A percentile compares a stretch with the other conserved stretches of the same genome.
Evolutionary conservation across 2,329 filamentous ascomycete species (phyloP).

Genomic region (Alternaria sp.): DNA sequence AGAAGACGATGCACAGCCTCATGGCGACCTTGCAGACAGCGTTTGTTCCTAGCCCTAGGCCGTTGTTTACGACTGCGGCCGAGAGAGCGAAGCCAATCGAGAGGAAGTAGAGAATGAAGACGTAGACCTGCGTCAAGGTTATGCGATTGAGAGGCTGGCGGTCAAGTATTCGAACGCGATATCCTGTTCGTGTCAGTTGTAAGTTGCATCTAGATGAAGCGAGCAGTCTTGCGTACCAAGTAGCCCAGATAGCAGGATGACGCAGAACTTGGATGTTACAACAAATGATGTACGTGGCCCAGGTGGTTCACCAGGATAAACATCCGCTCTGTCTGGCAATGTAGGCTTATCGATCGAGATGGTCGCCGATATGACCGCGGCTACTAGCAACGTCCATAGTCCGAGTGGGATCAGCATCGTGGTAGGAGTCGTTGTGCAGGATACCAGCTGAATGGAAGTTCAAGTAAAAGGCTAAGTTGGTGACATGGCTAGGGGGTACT

Average conservation of each 20-base stretch:
- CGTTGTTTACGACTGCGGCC: slow-evolving; percentile 42
- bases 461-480: neutral
- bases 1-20: slow-evolving; percentile 47
- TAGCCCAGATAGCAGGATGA: slow-evolving; percentile 1
- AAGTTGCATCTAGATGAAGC: neutral
- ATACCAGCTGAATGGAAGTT: neutral
- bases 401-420: neutral
- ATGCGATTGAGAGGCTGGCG: neutral
- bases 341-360: no score
- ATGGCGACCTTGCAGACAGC: slow-evolving; percentile 43
- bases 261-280: slow-evolving; percentile 3
- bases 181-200: slow-evolving; percentile 18
- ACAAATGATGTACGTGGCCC: neutral
- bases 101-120: slow-evolving; percentile 44
- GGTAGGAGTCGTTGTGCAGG: neutral
- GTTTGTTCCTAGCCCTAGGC: slow-evolving; percentile 34
- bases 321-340: neutral
- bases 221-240: neutral
- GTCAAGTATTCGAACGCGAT: slow-evolving; percentile 19
- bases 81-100: slow-evolving; percentile 46
- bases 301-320: neutral
- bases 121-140: slow-evolving; percentile 33
- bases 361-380: neutral
- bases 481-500: neutral
- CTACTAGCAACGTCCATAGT: neutral